These are phyloP conservation scores for Westerdykella ornata DNA, from an alignment of 2,329 filamentous ascomycete genomes.

Conservation along the genomic window DNA sequence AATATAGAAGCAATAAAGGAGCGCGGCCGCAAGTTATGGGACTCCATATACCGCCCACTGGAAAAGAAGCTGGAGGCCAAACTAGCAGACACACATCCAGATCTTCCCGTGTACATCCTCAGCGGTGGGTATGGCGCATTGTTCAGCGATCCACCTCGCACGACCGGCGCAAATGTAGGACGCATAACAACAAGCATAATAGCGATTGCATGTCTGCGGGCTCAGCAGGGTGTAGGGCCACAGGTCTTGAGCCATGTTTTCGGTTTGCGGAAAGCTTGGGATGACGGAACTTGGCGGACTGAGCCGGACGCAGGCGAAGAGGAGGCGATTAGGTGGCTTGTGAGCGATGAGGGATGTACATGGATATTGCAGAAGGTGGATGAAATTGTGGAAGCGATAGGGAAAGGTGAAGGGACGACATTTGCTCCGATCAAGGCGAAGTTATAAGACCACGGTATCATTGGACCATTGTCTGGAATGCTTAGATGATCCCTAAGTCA, in stretches of 20 bases:
- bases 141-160: slow-evolving; percentile 59
- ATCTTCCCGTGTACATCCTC: slow-evolving; percentile 74
- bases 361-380: slow-evolving; percentile 60
- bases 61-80: slow-evolving; percentile 64
- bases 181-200: slow-evolving; percentile 66
- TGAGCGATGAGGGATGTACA: slow-evolving; percentile 56
- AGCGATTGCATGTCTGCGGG: slow-evolving; percentile 65
- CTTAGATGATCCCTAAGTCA: too few species aligned
- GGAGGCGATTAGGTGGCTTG: slow-evolving; percentile 56
- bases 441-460: slow-evolving; percentile 13
- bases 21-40: slow-evolving; percentile 64
- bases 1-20: slow-evolving; percentile 51
- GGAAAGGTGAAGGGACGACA: slow-evolving; percentile 23
- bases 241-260: slow-evolving; percentile 79
- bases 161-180: slow-evolving; percentile 52
- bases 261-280: slow-evolving; percentile 67
- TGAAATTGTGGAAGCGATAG: slow-evolving; percentile 46
- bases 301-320: slow-evolving; percentile 43
- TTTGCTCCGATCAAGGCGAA: slow-evolving; percentile 25
- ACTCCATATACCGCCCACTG: slow-evolving; percentile 69
- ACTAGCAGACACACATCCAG: slow-evolving; percentile 69
- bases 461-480: too few species aligned
- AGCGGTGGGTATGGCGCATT: slow-evolving; percentile 66
- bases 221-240: slow-evolving; percentile 75
- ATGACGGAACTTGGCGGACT: slow-evolving; percentile 54